Evolutionary conservation across 2,329 filamentous ascomycete species (phyloP), one percentile per base, ranked within the genome.

Genomic region (Neopestalotiopsis sp.): DNA sequence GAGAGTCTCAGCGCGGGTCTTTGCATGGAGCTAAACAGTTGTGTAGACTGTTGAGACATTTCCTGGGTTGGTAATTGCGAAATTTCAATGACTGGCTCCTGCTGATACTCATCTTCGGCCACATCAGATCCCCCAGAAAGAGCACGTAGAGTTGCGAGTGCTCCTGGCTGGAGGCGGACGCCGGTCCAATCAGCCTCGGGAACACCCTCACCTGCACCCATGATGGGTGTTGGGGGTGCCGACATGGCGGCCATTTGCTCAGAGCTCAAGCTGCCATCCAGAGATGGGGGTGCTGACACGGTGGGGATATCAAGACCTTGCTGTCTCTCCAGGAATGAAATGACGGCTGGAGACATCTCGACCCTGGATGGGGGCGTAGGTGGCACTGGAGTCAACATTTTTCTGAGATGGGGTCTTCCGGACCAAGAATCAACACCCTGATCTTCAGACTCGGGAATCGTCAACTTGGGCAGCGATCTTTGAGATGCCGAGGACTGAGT

Each of bases 201-300:
- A 45, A 86, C 83, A 10, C 84, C 83, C 38, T 89, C 85, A 28
- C 85, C 82, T 68, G 85, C 83, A 17, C 86, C 89, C 72, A 93
- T 86, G 70, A 95, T 87, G 14, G 95, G 95, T 0, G 95, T 98
- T 12, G 93, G 90, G 5, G 95, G 94, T 63, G 94, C 94, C 76
- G 94, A 97, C 79, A 94, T 87, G 66, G 87, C 88, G 1, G 94
- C 93, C 79, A 97, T 88, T 78, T 97, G 94, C 77, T 98, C 95
- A 2, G 95, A 97, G 9, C 90, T 92, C 75, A 96, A 83, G 80
- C 94, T 97, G 28, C 94, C 95, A 81, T 97, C 95, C 3, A 97
- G 85, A 4, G 95, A 98, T 3, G 95, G 95, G 4, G 95, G 92
- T 5, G 93, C 92, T 67, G 94, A 95, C 38, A 90, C 88, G 45